Conservation (phyloP, 129 eudicot genomes). For the Escallonia herrerae region DNA sequence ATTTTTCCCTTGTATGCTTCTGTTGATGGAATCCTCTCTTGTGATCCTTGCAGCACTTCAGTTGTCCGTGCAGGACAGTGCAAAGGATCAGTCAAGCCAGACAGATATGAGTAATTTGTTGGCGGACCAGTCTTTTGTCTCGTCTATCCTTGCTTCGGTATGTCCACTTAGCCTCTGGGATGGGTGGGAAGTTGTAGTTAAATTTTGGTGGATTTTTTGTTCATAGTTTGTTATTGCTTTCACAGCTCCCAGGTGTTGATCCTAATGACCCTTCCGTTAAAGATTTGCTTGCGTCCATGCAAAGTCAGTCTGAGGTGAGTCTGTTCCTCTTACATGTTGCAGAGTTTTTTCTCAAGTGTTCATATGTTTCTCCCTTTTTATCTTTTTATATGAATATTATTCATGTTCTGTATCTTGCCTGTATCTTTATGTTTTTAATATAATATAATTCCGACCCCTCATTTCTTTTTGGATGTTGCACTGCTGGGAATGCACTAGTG, state of each 20-base stretch:
- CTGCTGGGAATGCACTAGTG: neutral
- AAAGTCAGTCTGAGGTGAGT: slow-evolving; percentile 73
- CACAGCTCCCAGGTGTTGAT: slow-evolving; percentile 97
- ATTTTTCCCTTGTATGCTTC: neutral
- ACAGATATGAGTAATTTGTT: slow-evolving; percentile 74
- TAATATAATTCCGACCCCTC: neutral
- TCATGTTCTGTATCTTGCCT: neutral
- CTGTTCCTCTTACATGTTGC: neutral
- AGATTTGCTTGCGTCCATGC: slow-evolving; percentile 96
- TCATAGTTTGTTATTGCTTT: slow-evolving; percentile 6
- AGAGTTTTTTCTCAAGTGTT: neutral
- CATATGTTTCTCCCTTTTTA: neutral
- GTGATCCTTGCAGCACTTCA: slow-evolving; percentile 64
- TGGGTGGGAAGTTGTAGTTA: neutral
- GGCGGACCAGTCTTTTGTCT: slow-evolving; percentile 84
- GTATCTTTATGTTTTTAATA: neutral
- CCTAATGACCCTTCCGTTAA: slow-evolving; percentile 90
- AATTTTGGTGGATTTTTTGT: neutral
- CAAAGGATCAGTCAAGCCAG: slow-evolving; percentile 54
- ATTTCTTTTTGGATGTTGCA: neutral
- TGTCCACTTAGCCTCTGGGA: neutral
- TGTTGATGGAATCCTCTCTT: neutral
- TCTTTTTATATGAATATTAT: neutral
- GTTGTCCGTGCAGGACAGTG: slow-evolving; percentile 69
- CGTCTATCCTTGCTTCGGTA: slow-evolving; percentile 83